These are phyloP conservation scores for Senecio squalidus DNA, from an alignment of 140 eudicot genomes.

Conservation along the genomic window DNA sequence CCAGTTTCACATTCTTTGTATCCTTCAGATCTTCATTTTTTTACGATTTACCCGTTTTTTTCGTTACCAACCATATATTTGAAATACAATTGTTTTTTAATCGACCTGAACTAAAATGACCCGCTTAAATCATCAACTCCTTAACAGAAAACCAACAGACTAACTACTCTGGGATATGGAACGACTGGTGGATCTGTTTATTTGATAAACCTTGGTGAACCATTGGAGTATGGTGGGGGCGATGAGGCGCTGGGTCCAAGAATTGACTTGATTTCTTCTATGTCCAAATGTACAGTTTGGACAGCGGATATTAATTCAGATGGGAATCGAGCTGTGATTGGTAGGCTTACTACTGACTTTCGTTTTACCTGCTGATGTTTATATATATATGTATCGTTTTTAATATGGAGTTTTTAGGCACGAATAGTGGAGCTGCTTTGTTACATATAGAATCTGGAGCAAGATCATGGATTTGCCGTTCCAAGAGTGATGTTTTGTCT, in stretches of 20 bases:
- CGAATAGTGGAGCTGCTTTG: slow-evolving; percentile 63
- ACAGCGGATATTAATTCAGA: slow-evolving; percentile 49
- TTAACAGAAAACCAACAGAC: too few relatives aligned
- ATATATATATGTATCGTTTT: neutral
- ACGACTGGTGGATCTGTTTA: slow-evolving; percentile 63
- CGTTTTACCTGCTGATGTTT: neutral
- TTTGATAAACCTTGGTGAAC: slow-evolving; percentile 54
- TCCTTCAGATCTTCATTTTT: slow-evolving; percentile 39
- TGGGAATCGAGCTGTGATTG: slow-evolving; percentile 57
- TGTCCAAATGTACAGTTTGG: slow-evolving; percentile 67
- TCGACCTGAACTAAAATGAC: slow-evolving; percentile 46
- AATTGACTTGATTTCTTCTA: slow-evolving; percentile 28
- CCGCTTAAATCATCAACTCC: too few relatives aligned
- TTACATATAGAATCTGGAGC: slow-evolving; percentile 59
- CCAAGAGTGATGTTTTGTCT: slow-evolving; percentile 84
- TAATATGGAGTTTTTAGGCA: slow-evolving; percentile 44
- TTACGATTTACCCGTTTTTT: neutral
- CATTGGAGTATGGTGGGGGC: slow-evolving; percentile 36
- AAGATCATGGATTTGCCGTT: slow-evolving; percentile 48
- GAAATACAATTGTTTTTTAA: neutral
- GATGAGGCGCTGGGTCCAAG: slow-evolving; percentile 19
- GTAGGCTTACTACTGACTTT: slow-evolving; percentile 24
- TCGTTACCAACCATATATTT: neutral
- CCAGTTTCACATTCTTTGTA: slow-evolving; percentile 52
- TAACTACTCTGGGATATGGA: slow-evolving; percentile 82